Percentiles rank a stretch among this genome's conserved stretches.
These are phyloP conservation scores for Mycena vitilis DNA, from an alignment of 768 basidiomycete species.

Conservation along the genomic window DNA sequence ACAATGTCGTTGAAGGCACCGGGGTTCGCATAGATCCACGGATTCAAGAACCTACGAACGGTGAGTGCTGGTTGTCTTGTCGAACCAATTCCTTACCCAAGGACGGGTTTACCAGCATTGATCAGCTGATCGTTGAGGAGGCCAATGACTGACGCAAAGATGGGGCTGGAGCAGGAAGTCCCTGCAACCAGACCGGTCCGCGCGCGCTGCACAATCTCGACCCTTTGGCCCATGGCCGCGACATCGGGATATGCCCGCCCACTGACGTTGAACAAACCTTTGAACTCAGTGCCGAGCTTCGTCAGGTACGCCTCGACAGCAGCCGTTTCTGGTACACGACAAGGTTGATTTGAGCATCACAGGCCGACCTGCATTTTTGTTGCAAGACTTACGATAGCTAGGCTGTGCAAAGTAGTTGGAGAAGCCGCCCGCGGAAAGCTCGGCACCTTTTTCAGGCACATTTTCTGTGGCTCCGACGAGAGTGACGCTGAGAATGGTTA, in stretches of 20 bases:
- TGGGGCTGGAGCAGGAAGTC: constrained; percentile 59
- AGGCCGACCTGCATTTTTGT: neutral
- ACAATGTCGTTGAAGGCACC: constrained; percentile 56
- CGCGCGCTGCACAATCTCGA: constrained; percentile 38
- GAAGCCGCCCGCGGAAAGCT: constrained; percentile 66
- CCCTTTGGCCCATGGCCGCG: constrained; percentile 34
- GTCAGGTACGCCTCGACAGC: constrained; percentile 35
- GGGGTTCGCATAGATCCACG: constrained; percentile 53
- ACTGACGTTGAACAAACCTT: constrained; percentile 24
- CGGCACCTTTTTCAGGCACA: constrained; percentile 52
- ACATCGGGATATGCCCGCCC: constrained; percentile 44
- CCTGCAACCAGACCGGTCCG: constrained; percentile 45
- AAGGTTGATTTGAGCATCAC: neutral
- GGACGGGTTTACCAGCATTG: constrained; percentile 43
- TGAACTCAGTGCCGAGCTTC: constrained; percentile 27
- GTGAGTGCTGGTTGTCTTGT: too few species aligned
- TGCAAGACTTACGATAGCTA: constrained; percentile 33
- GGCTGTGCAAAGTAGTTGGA: constrained; percentile 51
- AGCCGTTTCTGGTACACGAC: neutral
- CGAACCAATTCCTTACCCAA: constrained; percentile 4
- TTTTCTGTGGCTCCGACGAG: constrained; percentile 50
- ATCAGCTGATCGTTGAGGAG: constrained; percentile 59
- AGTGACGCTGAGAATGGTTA: constrained; percentile 43
- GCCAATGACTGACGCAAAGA: constrained; percentile 59
- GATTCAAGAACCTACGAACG: constrained; percentile 23